Base-by-base conservation (phyloP, 2,329 filamentous ascomycete genomes). In the Cadophora malorum region DNA sequence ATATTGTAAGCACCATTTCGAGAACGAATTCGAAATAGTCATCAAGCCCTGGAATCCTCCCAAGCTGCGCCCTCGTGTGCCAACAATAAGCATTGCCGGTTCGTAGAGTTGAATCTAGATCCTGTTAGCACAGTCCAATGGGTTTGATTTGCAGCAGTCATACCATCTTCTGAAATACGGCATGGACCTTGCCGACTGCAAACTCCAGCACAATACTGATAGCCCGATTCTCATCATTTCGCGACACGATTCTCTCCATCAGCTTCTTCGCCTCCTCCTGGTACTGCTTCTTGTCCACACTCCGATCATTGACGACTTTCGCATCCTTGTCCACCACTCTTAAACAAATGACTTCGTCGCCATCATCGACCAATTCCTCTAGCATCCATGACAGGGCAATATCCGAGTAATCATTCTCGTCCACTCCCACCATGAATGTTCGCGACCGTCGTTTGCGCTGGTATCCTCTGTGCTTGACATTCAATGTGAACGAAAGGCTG, bases 331-430 rank as follows among this genome's bases (percentile, higher is more conserved):
- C 90, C 28, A 93, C 86, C 1, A 91, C 90, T 65, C 90, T 82
- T 62, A 93, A 79, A 77, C 90, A 93, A 35, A 93, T 89, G 66
- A 93, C 89, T 77, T 92, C 89, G 74, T 93, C 90, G 3, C 90
- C 90, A 77, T 92, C 90, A 73, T 92, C 90, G n/a, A 92, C 90
- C 64, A 93, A 80, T 78, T 92, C 90, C 73, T 92, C 90, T 63
- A 93, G 85, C 70, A 92, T 84, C 90, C 90, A 93, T 76, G 91
- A 88, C 8, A 93, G 81, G 5, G 90, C 90, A 77, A 90, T 91
- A 64, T 92, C 89, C 1, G 89, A 91, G 78, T 92, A 92, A 66
- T 91, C 89, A 72, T 92, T 92, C 72, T 90, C 87, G 75, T 92
- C 90, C 25, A 89, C 90, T 8, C 90, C 90, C 74, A 90, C 91